Evolutionary conservation across 108 stramenopile genomes (phyloP), one percentile per base, ranked within the genome.

Genomic region (Cyclostephanos tholiformis): DNA sequence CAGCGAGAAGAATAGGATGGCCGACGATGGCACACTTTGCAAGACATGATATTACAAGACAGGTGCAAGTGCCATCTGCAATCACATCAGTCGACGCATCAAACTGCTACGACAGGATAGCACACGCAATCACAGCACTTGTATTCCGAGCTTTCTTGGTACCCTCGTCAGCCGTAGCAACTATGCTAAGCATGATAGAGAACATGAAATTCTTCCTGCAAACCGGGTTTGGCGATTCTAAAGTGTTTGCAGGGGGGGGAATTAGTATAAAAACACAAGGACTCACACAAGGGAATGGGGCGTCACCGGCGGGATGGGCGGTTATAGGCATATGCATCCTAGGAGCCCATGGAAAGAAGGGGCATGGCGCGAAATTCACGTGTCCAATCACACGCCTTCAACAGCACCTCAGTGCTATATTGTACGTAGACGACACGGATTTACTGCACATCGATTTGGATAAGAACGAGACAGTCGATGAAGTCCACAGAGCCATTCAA

Each of bases 251-350:
- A 60, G 53, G 32, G 14, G 58, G 35, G 30, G 16, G 3, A 6
- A 43, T 62, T 14, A 27, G 32, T 19, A 11, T 30, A 6, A 69
- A 61, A 30, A 61, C 46, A 1, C 70, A 71, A 14, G 70, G 60
- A 2, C 10, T 71, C 20, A 61, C 59, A n/a, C 60, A 71, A 30
- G 70, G 70, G 6, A 71, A 71, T 36, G 48, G 80, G 2, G 76
- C 71, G 38, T 75, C 70, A 6, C 79, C 84, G 4, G 67, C 67
- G 13, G 66, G 64, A n/a, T 84, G 79, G 84, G 65, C 61, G 17
- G 65, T 74, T 35, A 39, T 85, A 8, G 67, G 72, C 43, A 57
- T 57, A 12, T 5, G 23, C 22, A 57, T 57, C 8, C 8, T 57
- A 2, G 12, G 20, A 13, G 20, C 22, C 12, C 56, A 57, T 8